Evolutionary conservation across 257 asterid species (phyloP).

Genomic region (Petrea volubilis): DNA sequence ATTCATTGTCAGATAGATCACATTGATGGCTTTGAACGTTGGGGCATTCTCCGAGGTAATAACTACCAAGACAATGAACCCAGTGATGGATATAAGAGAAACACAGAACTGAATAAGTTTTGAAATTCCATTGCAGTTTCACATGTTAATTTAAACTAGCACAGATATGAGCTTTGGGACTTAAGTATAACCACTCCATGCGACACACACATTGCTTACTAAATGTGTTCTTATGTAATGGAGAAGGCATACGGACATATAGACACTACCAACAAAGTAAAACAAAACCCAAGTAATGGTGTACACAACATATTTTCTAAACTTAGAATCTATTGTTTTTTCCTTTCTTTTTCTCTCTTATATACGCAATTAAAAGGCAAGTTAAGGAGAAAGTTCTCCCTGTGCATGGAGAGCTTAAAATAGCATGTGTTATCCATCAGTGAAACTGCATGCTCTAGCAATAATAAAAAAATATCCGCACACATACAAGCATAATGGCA

Average conservation of each 20-base stretch:
- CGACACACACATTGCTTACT: neutral
- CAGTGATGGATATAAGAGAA: neutral
- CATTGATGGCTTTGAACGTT: conserved; percentile 4
- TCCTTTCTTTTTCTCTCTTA: neutral
- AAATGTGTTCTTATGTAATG: neutral
- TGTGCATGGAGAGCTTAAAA: conserved; percentile 12
- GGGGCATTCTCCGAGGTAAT: neutral
- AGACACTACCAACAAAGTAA: conserved; percentile 3
- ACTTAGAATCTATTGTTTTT: neutral
- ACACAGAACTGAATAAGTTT: neutral
- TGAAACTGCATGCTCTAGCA: conserved; percentile 5
- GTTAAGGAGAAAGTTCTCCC: conserved; percentile 5
- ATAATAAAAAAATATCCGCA: conserved; percentile 3
- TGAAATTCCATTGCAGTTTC: conserved; percentile 1
- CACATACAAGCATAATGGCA: conserved; percentile 8
- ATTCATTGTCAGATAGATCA: conserved; percentile 26
- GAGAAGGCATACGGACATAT: neutral
- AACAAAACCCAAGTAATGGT: conserved; percentile 12
- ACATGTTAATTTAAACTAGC: neutral
- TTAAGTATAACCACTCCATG: neutral
- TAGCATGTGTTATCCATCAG: conserved; percentile 13
- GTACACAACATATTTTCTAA: neutral
- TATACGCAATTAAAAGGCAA: neutral
- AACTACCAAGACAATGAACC: neutral
- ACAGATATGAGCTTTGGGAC: conserved; percentile 6